Evolutionary conservation across 768 basidiomycete species (phyloP).

Genomic region (Suillus plorans): DNA sequence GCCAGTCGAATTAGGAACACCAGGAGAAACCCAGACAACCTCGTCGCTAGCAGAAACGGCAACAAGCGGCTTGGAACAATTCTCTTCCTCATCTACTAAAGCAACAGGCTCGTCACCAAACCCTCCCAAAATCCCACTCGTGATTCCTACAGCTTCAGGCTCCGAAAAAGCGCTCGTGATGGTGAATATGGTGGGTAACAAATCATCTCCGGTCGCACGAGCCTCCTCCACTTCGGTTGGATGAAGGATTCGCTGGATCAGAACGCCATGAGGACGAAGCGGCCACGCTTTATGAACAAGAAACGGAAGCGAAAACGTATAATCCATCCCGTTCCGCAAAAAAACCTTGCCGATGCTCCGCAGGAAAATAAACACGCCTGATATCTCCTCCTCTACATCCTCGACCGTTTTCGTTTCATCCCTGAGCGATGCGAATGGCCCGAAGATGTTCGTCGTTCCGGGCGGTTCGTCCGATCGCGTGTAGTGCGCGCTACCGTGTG

Average conservation of each 20-base stretch:
- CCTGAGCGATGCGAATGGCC: slow-evolving; percentile 36
- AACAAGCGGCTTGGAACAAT: slow-evolving; percentile 47
- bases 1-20: slow-evolving; percentile 39
- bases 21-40: slow-evolving; percentile 58
- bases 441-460: slow-evolving; percentile 32
- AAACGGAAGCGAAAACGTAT: slow-evolving; percentile 79
- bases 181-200: slow-evolving; percentile 80
- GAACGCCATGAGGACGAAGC: slow-evolving; percentile 71
- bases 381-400: slow-evolving; percentile 40
- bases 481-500: slow-evolving; percentile 29
- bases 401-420: slow-evolving; percentile 32
- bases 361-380: slow-evolving; percentile 76
- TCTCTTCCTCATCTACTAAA: slow-evolving; percentile 57
- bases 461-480: slow-evolving; percentile 21
- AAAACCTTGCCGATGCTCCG: slow-evolving; percentile 74
- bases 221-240: slow-evolving; percentile 66
- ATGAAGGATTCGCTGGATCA: slow-evolving; percentile 76
- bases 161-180: slow-evolving; percentile 77
- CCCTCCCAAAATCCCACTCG: slow-evolving; percentile 55
- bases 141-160: slow-evolving; percentile 67
- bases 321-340: slow-evolving; percentile 68
- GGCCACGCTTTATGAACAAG: slow-evolving; percentile 80
- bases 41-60: slow-evolving; percentile 64
- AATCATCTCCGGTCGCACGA: slow-evolving; percentile 59
- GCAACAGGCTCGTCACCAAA: slow-evolving; percentile 31